Base-by-base conservation (phyloP, 257 asterid genomes). In the Ehretia macrophylla region DNA sequence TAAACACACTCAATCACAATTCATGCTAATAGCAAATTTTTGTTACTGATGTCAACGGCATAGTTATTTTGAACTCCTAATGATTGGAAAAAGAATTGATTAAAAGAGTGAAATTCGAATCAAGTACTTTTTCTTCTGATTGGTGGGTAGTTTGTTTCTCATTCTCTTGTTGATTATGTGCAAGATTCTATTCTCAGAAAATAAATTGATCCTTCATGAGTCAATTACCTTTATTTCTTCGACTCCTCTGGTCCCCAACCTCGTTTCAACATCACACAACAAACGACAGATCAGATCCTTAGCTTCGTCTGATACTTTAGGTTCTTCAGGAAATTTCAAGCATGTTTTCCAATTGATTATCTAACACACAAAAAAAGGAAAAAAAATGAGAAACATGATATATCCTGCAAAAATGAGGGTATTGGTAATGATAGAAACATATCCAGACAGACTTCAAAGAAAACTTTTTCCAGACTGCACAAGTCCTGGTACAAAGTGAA, bases 251-350 rank as follows among this genome's bases (percentile, higher is more conserved):
- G 97, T 91, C 66, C 98, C 98, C 78, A 91, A 70, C 58, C 98
- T 88, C 71, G 79, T 77, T 76, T 88, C 98, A 55, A 88, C 98
- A 63, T 88, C 87, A 47, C 98, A 91, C 63, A 91, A 68, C 79
- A 91, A 79, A 72, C 66, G 88, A 69, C 85, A 82, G 46, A 91
- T 91, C 69, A 91, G 80, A 80, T 91, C 90, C 84, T 79, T 91
- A 4, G 96, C 97, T 75, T 84, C 98, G 37, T 64, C 79, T 11
- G 98, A 79, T 73, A 91, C 77, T 77, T 78, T 81, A 32, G 95
- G 97, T 66, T 88, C 96, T 20, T 91, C 95, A 4, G 98, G 98
- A 72, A 91, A 91, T 75, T 88, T 85, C 68, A 91, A 77, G 79
- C 95, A 88, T 42, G 95, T 72, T 74, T 62, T 84, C 98, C 97